Evolutionary conservation across 1,284 basidiomycete genomes (phyloP).

Genomic region (Trametes hirsuta): DNA sequence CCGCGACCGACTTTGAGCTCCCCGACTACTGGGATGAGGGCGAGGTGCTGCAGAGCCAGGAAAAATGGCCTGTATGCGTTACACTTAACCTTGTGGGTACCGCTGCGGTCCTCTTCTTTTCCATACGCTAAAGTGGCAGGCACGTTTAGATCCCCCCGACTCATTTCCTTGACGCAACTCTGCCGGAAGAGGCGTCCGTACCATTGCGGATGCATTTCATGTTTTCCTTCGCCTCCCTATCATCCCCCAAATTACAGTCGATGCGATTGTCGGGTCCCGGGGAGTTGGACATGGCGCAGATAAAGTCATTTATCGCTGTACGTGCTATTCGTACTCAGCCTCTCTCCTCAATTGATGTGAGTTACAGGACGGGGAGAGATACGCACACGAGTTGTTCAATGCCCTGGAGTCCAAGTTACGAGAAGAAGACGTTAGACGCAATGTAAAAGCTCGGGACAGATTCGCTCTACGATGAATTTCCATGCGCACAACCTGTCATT

Average conservation of each 20-base stretch:
- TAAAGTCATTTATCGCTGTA: conserved; percentile 59
- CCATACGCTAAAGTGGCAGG: background rate
- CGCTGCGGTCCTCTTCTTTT: background rate
- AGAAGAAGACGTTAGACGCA: conserved; percentile 39
- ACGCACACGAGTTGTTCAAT: conserved; percentile 39
- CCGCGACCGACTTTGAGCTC: conserved; percentile 78
- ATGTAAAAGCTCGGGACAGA: conserved; percentile 38
- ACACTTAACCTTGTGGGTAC: conserved; percentile 69
- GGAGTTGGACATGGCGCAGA: conserved; percentile 48
- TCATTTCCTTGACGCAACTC: conserved; percentile 72
- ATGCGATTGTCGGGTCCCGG: conserved; percentile 65
- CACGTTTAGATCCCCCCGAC: conserved; percentile 48
- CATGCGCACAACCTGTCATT: background rate
- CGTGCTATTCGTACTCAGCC: conserved; percentile 3
- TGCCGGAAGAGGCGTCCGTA: conserved; percentile 62
- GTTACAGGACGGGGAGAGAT: conserved; percentile 39
- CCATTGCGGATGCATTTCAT: conserved; percentile 60
- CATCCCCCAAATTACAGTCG: conserved; percentile 51
- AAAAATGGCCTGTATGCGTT: conserved; percentile 72
- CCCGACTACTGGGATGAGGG: conserved; percentile 86
- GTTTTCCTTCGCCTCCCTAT: conserved; percentile 56
- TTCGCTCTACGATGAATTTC: conserved; percentile 29
- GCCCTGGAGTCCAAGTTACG: conserved; percentile 40
- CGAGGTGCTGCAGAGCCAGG: conserved; percentile 57
- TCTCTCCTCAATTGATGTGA: background rate